Percentiles rank a stretch among this genome's conserved stretches.
These are phyloP conservation scores for Nakaseomyces uthaithaninus DNA, from an alignment of 1,139 yeast genomes.

Conservation along the genomic window DNA sequence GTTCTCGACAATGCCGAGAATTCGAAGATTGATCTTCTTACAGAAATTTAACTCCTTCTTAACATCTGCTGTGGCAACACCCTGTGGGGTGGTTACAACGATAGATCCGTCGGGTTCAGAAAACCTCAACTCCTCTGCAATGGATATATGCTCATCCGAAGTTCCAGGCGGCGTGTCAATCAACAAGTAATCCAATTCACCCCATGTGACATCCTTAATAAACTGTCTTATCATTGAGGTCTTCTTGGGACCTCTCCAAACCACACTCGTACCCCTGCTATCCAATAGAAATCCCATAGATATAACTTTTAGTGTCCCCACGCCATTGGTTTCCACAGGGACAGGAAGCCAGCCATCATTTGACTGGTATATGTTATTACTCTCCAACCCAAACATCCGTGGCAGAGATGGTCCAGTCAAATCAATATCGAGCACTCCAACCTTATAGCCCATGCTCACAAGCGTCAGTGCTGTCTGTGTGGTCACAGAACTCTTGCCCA, in stretches of 20 bases:
- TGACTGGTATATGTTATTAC: slow-evolving; percentile 71
- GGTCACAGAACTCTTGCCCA: slow-evolving; percentile 92
- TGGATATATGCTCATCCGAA: slow-evolving; percentile 93
- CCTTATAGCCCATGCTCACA: slow-evolving; percentile 60
- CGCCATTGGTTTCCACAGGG: slow-evolving; percentile 22
- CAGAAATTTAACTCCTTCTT: slow-evolving; percentile 91
- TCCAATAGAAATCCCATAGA: slow-evolving; percentile 84
- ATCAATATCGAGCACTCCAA: slow-evolving; percentile 92
- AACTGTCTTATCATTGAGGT: slow-evolving; percentile 97
- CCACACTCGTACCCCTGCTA: slow-evolving; percentile 81
- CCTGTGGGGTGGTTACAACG: slow-evolving; percentile 94
- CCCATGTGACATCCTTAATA: slow-evolving; percentile 87
- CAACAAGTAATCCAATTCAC: slow-evolving; percentile 67
- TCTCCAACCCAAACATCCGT: slow-evolving; percentile 89
- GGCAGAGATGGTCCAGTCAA: slow-evolving; percentile 96
- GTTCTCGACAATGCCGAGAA: slow-evolving; percentile 86
- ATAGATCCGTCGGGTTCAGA: slow-evolving; percentile 86
- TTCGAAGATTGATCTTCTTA: slow-evolving; percentile 67
- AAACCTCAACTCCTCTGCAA: slow-evolving; percentile 80
- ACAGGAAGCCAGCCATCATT: slow-evolving; percentile 92
- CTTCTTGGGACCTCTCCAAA: slow-evolving; percentile 98
- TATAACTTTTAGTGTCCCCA: slow-evolving; percentile 49
- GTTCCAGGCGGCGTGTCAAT: slow-evolving; percentile 99
- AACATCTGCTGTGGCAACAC: slow-evolving; percentile 87
- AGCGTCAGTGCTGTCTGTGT: slow-evolving; percentile 82